phyloP scores from a whole-genome alignment of 2,329 filamentous ascomycete species.

The Arachnopeziza araneosa region DNA sequence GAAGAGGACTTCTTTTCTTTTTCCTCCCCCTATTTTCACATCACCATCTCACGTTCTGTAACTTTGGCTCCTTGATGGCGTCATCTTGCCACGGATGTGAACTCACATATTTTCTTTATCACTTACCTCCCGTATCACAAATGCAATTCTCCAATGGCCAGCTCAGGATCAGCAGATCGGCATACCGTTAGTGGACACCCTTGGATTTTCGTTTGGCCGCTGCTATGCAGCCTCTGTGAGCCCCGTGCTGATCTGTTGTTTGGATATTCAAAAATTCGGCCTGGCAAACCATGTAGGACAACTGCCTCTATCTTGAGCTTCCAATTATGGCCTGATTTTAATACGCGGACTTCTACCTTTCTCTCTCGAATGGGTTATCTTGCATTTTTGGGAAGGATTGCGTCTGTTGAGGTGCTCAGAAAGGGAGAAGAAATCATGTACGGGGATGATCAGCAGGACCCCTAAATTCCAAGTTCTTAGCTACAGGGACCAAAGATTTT shows the following conservation, averaged over 20 bases:
- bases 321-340: neutral
- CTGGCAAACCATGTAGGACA: neutral
- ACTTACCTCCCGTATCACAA: neutral
- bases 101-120: neutral
- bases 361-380: neutral
- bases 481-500: neutral
- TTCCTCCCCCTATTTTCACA: neutral
- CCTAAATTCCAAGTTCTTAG: neutral
- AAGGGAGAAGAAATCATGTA: neutral
- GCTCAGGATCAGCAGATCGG: neutral
- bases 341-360: neutral
- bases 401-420: neutral
- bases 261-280: neutral
- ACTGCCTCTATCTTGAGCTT: neutral
- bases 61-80: neutral
- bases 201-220: neutral
- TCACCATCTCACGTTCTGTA: neutral
- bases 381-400: neutral
- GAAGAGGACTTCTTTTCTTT: neutral
- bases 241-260: neutral
- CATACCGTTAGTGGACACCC: neutral
- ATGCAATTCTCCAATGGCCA: neutral
- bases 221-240: neutral
- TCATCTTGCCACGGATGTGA: neutral
- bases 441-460: neutral